A percentile compares a stretch with the other conserved stretches of the same genome.
Evolutionary conservation across 2,329 filamentous ascomycete genomes (phyloP).

Genomic region (Paecilomyces formosus): DNA sequence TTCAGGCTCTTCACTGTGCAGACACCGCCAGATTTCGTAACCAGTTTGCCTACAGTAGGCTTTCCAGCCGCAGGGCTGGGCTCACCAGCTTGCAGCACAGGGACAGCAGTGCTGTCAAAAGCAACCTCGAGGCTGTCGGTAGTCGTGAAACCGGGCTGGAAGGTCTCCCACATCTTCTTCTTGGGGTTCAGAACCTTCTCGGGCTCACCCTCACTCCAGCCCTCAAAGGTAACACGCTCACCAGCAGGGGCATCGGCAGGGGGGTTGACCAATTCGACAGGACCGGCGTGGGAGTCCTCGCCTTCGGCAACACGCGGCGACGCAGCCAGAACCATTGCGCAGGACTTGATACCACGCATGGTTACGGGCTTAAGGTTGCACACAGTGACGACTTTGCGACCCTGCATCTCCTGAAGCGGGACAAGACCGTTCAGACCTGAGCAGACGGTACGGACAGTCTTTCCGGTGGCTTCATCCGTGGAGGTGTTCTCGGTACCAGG

Average conservation of each 20-base stretch:
- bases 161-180: slow-evolving; percentile 98
- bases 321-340: slow-evolving; percentile 90
- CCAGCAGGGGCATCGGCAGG: slow-evolving; percentile 73
- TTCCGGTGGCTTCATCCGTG: slow-evolving; percentile 70
- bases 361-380: slow-evolving; percentile 99
- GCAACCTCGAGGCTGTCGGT: slow-evolving; percentile 72
- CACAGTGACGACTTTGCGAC: slow-evolving; percentile 87
- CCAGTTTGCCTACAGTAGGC: slow-evolving; percentile 53
- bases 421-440: slow-evolving; percentile 91
- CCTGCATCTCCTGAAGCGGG: slow-evolving; percentile 93
- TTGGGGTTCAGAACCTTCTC: slow-evolving; percentile 95
- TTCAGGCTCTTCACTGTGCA: slow-evolving; percentile 79
- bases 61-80: slow-evolving; percentile 46
- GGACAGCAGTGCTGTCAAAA: slow-evolving; percentile 73
- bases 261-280: slow-evolving; percentile 84
- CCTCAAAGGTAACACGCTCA: slow-evolving; percentile 86
- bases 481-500: slow-evolving; percentile 79
- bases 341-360: slow-evolving; percentile 82
- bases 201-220: slow-evolving; percentile 77
- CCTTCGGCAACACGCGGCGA: slow-evolving; percentile 78
- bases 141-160: slow-evolving; percentile 94
- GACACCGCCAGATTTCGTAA: slow-evolving; percentile 67
- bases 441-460: slow-evolving; percentile 90
- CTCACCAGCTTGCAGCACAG: slow-evolving; percentile 62
- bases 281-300: slow-evolving; percentile 76